Base-by-base conservation (phyloP, 192 early-diverging fungal species). In the Helicostylum pulchrum region DNA sequence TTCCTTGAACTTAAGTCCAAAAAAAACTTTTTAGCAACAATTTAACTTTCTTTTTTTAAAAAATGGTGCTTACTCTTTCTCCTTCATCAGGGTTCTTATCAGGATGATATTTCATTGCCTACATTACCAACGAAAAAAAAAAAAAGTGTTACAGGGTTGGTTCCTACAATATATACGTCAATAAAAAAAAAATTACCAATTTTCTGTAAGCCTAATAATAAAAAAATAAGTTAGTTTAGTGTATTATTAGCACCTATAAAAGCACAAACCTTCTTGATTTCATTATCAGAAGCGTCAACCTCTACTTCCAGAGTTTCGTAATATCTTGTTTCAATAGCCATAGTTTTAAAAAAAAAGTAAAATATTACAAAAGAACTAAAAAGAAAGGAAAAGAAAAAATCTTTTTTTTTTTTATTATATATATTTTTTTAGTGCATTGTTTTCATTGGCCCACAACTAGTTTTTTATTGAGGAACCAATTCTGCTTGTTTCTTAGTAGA, bases 1-100 rank as follows among this genome's bases (percentile, higher is more conserved):
- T 63, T 94, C 92, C 68, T 94, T 94, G 75, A 95, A 95, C 79
- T 89, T 77, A 23, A 88, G 83, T 44, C 76, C 4, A 26, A 26
- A 52, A 26, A 17, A 52, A 26, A 26, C 26, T 26, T 26, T 26
- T 26, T 26, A 26, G 26, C 26, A 0, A 26, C 26, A 26, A 26
- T 26, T 26, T 26, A 52, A 21, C 17, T 42, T 48, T 2, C n/a
- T 48, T 48, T 58, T 42, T 53, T 26, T 12, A 51, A 21, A 39
- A 9, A 52, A 8, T n/a, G 10, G 19, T 23, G 62, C 56, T 57
- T 72, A 72, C 71, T 55, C 65, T 51, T 10, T 76, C 74, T 17
- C 69, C 62, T 23, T 72, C 69, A 53, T 86, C 85, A 34, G 80
- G 79, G 66, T 86, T 87, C 80, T 91, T 94, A 78, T 94, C 92